These are phyloP conservation scores for Funneliformis geosporum DNA, from an alignment of 192 early-diverging fungal species.

Conservation along the genomic window DNA sequence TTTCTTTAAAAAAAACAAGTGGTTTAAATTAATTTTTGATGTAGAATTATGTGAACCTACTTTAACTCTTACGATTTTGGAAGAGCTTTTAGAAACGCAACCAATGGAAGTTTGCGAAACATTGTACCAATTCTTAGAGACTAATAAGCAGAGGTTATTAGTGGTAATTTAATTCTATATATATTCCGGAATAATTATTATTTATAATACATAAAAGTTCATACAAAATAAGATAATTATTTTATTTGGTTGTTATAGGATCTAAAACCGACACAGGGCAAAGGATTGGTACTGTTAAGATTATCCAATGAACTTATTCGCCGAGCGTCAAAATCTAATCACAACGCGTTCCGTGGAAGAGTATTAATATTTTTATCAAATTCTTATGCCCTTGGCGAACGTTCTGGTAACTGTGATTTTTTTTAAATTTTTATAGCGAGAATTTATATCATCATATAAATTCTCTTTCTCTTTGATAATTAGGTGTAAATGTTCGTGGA, in stretches of 20 bases:
- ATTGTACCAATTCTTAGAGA: slow-evolving; percentile 21
- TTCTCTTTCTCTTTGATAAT: not conserved
- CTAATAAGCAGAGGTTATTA: slow-evolving; percentile 15
- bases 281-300: slow-evolving; percentile 79
- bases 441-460: not conserved
- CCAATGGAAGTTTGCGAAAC: slow-evolving; percentile 19
- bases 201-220: too few species aligned
- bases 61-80: slow-evolving; percentile 6
- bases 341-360: slow-evolving; percentile 82
- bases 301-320: slow-evolving; percentile 89
- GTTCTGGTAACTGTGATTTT: slow-evolving; percentile 48
- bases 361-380: slow-evolving; percentile 86
- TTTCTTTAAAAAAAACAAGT: not conserved
- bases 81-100: slow-evolving; percentile 23
- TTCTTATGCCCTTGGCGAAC: slow-evolving; percentile 82
- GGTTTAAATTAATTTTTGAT: not conserved
- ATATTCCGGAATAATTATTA: not conserved
- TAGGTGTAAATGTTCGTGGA: slow-evolving; percentile 83
- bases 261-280: slow-evolving; percentile 64
- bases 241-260: not conserved
- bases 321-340: slow-evolving; percentile 80
- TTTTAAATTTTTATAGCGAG: not conserved
- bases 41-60: slow-evolving; percentile 13
- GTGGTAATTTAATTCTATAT: not conserved
- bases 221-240: not conserved